phyloP scores from a whole-genome alignment of 257 asterid species.

The Henckelia pumila region DNA sequence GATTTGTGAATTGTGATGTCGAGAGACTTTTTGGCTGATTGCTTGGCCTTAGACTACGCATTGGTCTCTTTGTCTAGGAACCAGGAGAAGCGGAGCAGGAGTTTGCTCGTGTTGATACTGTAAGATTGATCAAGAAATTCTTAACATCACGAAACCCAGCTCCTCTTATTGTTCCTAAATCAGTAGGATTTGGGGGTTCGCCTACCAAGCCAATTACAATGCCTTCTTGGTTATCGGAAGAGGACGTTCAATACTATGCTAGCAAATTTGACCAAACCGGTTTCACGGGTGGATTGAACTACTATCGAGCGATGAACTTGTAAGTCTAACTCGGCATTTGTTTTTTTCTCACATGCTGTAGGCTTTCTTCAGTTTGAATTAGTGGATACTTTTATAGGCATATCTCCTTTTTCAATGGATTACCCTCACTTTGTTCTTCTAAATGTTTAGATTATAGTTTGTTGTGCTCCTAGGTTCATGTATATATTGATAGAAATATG shows the following conservation, averaged over 20 bases:
- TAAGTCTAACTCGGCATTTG: slow-evolving; percentile 38
- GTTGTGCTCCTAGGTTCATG: neutral
- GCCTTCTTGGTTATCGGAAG: slow-evolving; percentile 90
- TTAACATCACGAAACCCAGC: slow-evolving; percentile 47
- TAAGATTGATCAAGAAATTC: slow-evolving; percentile 53
- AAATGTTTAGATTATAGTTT: neutral
- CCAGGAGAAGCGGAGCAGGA: slow-evolving; percentile 86
- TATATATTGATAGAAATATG: neutral
- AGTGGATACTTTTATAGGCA: neutral
- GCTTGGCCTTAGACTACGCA: neutral
- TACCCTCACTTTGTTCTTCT: neutral
- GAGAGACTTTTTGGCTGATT: neutral
- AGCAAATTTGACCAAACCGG: slow-evolving; percentile 60
- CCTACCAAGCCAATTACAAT: slow-evolving; percentile 45
- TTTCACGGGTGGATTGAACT: slow-evolving; percentile 91
- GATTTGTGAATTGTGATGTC: neutral
- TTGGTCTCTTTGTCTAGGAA: slow-evolving; percentile 35
- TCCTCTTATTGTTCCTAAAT: slow-evolving; percentile 57
- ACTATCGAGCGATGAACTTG: slow-evolving; percentile 86
- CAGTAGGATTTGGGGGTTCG: slow-evolving; percentile 65
- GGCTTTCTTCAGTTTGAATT: neutral
- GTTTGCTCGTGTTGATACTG: slow-evolving; percentile 59
- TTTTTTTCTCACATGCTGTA: neutral
- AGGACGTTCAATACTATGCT: slow-evolving; percentile 66
- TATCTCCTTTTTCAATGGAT: neutral